Conservation (phyloP, 2,329 filamentous ascomycete genomes). For the Fusarium hainanense region DNA sequence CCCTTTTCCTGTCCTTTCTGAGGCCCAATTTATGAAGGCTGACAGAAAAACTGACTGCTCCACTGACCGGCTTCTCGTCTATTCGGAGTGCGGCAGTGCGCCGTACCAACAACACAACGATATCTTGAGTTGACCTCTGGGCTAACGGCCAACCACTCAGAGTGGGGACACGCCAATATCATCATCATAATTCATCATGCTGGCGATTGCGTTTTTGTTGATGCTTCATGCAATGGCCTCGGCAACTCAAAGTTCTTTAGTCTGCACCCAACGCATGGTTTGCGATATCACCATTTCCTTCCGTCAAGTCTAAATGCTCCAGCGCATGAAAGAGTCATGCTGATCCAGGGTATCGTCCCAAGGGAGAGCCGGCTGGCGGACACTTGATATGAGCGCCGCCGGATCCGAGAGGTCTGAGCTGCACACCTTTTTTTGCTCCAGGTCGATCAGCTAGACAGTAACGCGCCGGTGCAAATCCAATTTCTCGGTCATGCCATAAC, state of each 20-base stretch:
- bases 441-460: slow-evolving; percentile 27
- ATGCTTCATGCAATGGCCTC: slow-evolving; percentile 21
- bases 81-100: slow-evolving; percentile 42
- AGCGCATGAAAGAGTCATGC: slow-evolving; percentile 21
- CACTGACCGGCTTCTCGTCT: slow-evolving; percentile 12
- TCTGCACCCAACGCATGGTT: not conserved
- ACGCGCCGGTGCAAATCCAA: slow-evolving; percentile 32
- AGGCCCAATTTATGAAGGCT: slow-evolving; percentile 7
- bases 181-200: slow-evolving; percentile 41
- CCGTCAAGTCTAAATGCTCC: slow-evolving; percentile 2
- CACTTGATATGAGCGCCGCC: slow-evolving; percentile 34
- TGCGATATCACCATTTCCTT: not conserved
- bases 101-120: slow-evolving; percentile 28
- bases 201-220: slow-evolving; percentile 24
- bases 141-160: slow-evolving; percentile 28
- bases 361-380: slow-evolving; percentile 23
- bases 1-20: slow-evolving; percentile 9
- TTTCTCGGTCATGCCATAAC: slow-evolving; percentile 34
- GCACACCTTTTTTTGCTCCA: slow-evolving; percentile 19
- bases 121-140: slow-evolving; percentile 26
- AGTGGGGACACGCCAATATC: slow-evolving; percentile 36
- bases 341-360: slow-evolving; percentile 8
- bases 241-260: slow-evolving; percentile 9
- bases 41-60: slow-evolving; percentile 24
- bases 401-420: slow-evolving; percentile 31